Conservation (phyloP, 73 alveolate genomes). For the Durusdinium trenchii region DNA sequence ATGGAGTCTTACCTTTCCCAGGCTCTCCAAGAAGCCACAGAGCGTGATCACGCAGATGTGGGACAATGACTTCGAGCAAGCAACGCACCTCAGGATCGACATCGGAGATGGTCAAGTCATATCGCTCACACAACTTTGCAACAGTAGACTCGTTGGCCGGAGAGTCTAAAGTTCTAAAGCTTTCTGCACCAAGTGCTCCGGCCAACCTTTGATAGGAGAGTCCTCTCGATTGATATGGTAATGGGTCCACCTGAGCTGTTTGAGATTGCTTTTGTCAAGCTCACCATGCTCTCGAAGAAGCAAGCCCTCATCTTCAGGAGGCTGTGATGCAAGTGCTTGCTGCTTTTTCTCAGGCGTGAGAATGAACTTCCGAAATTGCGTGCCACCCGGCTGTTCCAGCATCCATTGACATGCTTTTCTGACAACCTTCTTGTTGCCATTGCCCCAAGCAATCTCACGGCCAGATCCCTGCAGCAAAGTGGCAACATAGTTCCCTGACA, state of each 20-base stretch:
- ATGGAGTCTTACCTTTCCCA: not conserved
- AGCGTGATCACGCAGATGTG: not conserved
- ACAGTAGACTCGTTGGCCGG: not conserved
- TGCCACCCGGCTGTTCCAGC: not conserved
- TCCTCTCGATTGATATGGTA: not conserved
- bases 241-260: not conserved
- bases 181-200: not conserved
- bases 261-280: not conserved
- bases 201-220: not conserved
- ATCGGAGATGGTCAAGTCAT: not conserved
- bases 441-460: not conserved
- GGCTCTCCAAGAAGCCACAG: not conserved
- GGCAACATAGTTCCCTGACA: not conserved
- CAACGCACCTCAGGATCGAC: not conserved
- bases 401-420: conserved; percentile 9
- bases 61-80: not conserved
- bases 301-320: not conserved
- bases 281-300: not conserved
- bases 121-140: not conserved
- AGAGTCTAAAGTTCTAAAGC: not conserved
- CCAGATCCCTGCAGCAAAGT: not conserved
- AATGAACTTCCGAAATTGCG: not conserved
- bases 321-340: not conserved
- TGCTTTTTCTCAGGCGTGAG: not conserved
- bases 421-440: not conserved